Conservation (phyloP, 2,329 filamentous ascomycete genomes). For the Colletotrichum sublineola region DNA sequence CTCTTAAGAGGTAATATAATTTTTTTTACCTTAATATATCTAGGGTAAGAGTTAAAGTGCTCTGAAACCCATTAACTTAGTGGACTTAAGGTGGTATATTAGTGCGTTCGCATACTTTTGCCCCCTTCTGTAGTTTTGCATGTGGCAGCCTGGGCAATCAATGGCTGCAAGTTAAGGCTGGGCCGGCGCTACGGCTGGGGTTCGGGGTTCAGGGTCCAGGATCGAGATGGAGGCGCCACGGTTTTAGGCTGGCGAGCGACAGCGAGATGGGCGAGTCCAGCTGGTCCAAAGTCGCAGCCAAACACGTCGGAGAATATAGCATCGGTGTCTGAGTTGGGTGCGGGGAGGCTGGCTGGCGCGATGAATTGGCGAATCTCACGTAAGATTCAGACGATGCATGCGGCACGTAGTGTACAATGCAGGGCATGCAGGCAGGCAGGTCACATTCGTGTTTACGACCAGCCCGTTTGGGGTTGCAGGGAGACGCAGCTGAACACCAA, state of each 20-base stretch:
- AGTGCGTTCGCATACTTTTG: too few species aligned
- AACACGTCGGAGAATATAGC: not conserved
- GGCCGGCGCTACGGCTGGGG: not conserved
- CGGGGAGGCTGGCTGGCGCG: not conserved
- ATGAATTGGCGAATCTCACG: slow-evolving; percentile 36
- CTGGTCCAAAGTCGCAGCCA: not conserved
- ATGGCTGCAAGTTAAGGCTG: not conserved
- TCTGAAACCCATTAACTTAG: too few species aligned
- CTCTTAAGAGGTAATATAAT: too few species aligned
- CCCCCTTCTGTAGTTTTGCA: not conserved
- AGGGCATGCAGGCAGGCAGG: not conserved
- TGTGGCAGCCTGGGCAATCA: not conserved
- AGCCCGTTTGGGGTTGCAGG: slow-evolving; percentile 6
- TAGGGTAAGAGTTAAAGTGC: too few species aligned
- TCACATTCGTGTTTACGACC: slow-evolving; percentile 18
- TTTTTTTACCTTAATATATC: too few species aligned
- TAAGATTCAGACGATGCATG: slow-evolving; percentile 22
- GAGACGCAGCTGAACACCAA: not conserved
- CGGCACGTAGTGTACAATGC: not conserved
- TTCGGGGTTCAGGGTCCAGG: slow-evolving; percentile 17
- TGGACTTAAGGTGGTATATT: too few species aligned
- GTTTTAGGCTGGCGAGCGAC: not conserved
- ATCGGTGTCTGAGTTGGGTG: not conserved
- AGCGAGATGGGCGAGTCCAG: not conserved
- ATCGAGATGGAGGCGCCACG: slow-evolving; percentile 8